Evolutionary conservation across 2,329 filamentous ascomycete genomes (phyloP).

Genomic region (Alternaria viburni): DNA sequence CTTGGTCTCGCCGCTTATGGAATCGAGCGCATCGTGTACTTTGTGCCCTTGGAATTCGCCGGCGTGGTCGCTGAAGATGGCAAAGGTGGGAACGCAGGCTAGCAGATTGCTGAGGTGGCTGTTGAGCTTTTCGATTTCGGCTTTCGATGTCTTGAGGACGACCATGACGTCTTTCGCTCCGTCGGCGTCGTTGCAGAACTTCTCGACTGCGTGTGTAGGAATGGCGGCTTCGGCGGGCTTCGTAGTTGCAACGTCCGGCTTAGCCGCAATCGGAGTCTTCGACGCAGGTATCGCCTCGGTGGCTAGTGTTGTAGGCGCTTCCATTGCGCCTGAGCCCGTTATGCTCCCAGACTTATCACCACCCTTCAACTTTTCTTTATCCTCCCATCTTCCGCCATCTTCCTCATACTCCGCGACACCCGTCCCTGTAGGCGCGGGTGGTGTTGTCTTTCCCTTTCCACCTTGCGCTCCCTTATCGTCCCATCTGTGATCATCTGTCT

Average conservation of each 20-base stretch:
- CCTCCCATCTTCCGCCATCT: conserved; percentile 29
- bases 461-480: conserved; percentile 14
- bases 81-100: conserved; percentile 61
- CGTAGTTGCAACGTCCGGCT: background rate
- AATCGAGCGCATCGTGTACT: conserved; percentile 58
- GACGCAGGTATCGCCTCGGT: conserved; percentile 3
- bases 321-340: background rate
- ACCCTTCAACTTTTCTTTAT: conserved; percentile 14
- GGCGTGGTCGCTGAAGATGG: conserved; percentile 65
- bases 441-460: background rate
- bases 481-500: conserved; percentile 21
- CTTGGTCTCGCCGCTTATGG: conserved; percentile 45
- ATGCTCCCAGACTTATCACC: background rate
- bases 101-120: conserved; percentile 62
- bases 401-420: conserved; percentile 20
- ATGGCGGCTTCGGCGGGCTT: background rate
- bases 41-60: conserved; percentile 58
- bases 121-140: conserved; percentile 63
- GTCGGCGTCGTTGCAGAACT: conserved; percentile 33
- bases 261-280: conserved; percentile 2
- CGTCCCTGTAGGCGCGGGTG: conserved; percentile 10
- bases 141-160: conserved; percentile 64
- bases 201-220: conserved; percentile 7
- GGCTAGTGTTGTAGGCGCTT: conserved; percentile 15
- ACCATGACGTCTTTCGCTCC: conserved; percentile 60